Evolutionary conservation across 495 filamentous ascomycete genomes (phyloP), one percentile per base, ranked within the genome.

Genomic region (Trichocladium antarcticum): DNA sequence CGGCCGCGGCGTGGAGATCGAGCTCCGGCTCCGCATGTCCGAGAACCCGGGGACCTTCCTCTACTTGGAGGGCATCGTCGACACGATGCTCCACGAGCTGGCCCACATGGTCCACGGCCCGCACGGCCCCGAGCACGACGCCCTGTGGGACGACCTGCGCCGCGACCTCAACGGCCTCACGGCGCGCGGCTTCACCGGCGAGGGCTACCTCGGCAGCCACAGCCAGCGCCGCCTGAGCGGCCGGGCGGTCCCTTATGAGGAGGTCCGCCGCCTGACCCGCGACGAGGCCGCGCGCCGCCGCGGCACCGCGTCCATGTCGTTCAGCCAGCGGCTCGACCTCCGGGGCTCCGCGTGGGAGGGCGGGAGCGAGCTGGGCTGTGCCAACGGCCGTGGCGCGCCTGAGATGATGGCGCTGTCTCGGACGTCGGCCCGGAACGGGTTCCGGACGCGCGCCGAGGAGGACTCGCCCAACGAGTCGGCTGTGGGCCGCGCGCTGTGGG

Each of bases 41-140:
- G 71, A 72, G 50, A 85, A 96, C 66, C 71, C 79, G 35, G 77
- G 66, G 42, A 81, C 85, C 61, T 98, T 98, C 57, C 65, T 95
- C 8, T 82, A 86, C 8, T 56, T 89, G 21, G 87, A 95, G 45
- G 68, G 85, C 52, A 76, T 95, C 2, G 72, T 84, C 12, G 87
- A 93, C 64, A 97, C 90, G 1, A 90, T 97, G 85, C 78, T 98
- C 27, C 92, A 98, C 61, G 92, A 97, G 76, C 78, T 98, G 1
- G 82, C 79, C n/a, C 92, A 98, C 60, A 95, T 83, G 52, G 75
- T 85, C 2, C 77, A 81, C 59, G 87, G 86, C 0, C 85, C 87
- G 0, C 92, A 98, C 59, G 79, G 96, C 49, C 76, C 71, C 32
- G 73, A 84, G 12, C 96, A 96, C 60, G 79, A 95, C 52, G 79